Base-by-base conservation (phyloP, 2,329 filamentous ascomycete genomes). In the Talaromyces atroroseus region DNA sequence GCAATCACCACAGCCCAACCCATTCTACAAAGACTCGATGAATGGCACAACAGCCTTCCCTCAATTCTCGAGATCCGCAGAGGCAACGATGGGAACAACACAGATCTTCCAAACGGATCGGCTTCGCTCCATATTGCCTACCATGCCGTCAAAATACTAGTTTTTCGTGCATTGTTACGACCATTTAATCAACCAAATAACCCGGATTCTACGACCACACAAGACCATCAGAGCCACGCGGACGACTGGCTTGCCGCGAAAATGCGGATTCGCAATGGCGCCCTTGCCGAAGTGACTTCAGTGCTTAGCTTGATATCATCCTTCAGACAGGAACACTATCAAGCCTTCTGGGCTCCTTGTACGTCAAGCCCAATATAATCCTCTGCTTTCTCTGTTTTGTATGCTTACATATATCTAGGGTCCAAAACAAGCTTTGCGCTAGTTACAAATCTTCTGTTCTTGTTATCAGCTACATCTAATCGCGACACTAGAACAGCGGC, bases 291-390 rank as follows among this genome's bases (percentile, higher is more conserved):
- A 29, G 52, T 54, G 7, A 42, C 45, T 34, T 49, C 45, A 8
- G 26, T 54, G 26, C 52, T 54, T 16, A 42, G 11, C 16, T 14
- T 54, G 23, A 54, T 54, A 32, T 54, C 52, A 2, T 54, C 52
- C 2, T 54, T 54, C n/a, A 54, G 44, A 24, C 52, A 54, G 36
- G 52, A 54, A 44, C 52, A 54, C 8, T 49, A 54, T 29, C 52
- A 49, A 42, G 44, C 52, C 14, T 54, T 49, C 20, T 54, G 52
- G 52, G 44, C 52, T 23, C 52, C 52, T 42, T 54, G 52, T 54
- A 32, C 21, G 52, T 54, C 32, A 29, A 29, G n/a, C 26, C 11
- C 26, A 26, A 29, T 29, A 29, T 29, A 29, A 11, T 8, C 7
- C 36, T 4, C 10, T 36, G 2, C 12, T 10, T 29, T 10, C 7